A percentile compares a stretch with the other conserved stretches of the same genome.
These are phyloP conservation scores for Butyriboletus loyo DNA, from an alignment of 768 basidiomycete species.

Conservation along the genomic window DNA sequence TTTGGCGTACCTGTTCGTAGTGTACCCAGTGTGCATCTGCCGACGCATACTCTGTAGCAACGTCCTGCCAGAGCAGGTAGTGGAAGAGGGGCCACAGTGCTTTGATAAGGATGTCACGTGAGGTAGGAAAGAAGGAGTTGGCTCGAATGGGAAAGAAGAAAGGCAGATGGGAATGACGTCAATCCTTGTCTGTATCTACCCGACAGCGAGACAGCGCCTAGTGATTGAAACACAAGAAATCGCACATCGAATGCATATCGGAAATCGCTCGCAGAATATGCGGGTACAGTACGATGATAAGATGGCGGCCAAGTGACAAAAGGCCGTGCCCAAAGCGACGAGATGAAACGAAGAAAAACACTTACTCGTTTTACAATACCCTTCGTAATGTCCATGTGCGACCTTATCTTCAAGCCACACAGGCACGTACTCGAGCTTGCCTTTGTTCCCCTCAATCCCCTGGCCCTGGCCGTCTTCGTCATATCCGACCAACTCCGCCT, in stretches of 20 bases:
- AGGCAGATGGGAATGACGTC: not conserved
- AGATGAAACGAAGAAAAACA: conserved; percentile 14
- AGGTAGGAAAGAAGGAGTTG: not conserved
- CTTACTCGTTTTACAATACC: conserved; percentile 96
- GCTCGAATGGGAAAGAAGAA: not conserved
- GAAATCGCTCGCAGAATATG: conserved; percentile 5
- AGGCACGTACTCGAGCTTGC: conserved; percentile 74
- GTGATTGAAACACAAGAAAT: too few species aligned
- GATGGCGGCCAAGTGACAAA: not conserved
- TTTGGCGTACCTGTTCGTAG: conserved; percentile 25
- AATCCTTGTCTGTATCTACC: not conserved
- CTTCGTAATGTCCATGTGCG: conserved; percentile 93
- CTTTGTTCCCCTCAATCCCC: conserved; percentile 42
- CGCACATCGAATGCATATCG: conserved; percentile 4
- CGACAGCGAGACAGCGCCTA: too few species aligned
- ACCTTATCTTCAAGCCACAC: conserved; percentile 90
- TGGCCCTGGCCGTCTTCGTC: conserved; percentile 39
- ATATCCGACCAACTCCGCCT: conserved; percentile 61
- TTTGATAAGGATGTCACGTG: conserved; percentile 30
- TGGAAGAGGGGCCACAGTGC: conserved; percentile 98
- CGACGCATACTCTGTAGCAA: conserved; percentile 82
- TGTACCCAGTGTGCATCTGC: conserved; percentile 73
- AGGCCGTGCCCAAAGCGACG: not conserved
- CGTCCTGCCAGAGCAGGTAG: conserved; percentile 97
- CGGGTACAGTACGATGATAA: conserved; percentile 9